Percentiles rank a stretch among this genome's conserved stretches.
Conservation (phyloP, 1,139 yeast species). For the Magnusiomyces ingens region DNA sequence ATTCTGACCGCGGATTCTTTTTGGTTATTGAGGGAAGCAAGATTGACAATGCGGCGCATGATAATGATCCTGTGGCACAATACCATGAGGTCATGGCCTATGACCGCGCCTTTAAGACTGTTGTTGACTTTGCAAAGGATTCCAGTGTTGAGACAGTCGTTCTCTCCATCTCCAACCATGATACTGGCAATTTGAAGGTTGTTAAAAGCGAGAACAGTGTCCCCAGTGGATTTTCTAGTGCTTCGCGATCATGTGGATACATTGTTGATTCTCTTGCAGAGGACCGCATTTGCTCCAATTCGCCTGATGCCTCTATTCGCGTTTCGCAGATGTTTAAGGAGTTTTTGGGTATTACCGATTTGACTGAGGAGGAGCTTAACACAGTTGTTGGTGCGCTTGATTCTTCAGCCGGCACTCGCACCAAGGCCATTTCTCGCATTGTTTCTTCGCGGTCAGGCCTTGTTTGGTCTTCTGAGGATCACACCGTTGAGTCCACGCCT, state of each 20-base stretch:
- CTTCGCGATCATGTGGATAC: constrained; percentile 68
- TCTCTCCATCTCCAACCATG: constrained; percentile 80
- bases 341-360: constrained; percentile 57
- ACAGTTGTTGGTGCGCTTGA: constrained; percentile 21
- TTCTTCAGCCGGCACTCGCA: neutral
- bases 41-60: constrained; percentile 89
- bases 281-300: constrained; percentile 26
- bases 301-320: constrained; percentile 40
- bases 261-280: constrained; percentile 39
- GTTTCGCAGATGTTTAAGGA: constrained; percentile 44
- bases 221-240: constrained; percentile 60
- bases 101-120: constrained; percentile 68
- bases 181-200: constrained; percentile 78
- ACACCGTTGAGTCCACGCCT: neutral
- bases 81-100: constrained; percentile 70
- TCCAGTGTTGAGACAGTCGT: constrained; percentile 66
- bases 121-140: constrained; percentile 54
- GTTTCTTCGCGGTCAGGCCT: neutral
- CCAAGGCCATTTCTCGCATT: neutral
- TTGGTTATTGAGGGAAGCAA: constrained; percentile 78
- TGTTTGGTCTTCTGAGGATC: neutral
- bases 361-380: constrained; percentile 44
- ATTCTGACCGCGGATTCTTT: constrained; percentile 74
- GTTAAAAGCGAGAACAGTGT: constrained; percentile 59
- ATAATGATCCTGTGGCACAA: constrained; percentile 84